A percentile compares a stretch with the other conserved stretches of the same genome.
Evolutionary conservation across 345 rosid species (phyloP).

Genomic region (Ailanthus altissimus): DNA sequence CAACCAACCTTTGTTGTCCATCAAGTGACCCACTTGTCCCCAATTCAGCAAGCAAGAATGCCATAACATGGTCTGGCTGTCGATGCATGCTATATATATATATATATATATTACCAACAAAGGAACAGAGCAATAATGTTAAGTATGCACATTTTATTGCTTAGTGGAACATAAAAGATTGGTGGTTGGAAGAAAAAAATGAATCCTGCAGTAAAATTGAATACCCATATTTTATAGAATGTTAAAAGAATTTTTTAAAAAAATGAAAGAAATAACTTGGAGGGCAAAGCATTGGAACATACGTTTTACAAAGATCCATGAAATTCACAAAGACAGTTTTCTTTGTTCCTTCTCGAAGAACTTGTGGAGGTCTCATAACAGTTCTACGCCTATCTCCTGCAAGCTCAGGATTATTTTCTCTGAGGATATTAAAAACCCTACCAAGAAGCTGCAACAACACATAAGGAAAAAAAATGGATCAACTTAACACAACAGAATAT

Average conservation of each 20-base stretch:
- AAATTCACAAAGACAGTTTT: constrained; percentile 51
- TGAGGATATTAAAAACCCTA: constrained; percentile 43
- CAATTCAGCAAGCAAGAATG: constrained; percentile 87
- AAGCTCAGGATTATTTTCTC: constrained; percentile 50
- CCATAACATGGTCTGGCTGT: constrained; percentile 92
- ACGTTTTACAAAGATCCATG: constrained; percentile 50
- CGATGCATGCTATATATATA: constrained; percentile 76
- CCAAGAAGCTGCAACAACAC: constrained; percentile 39
- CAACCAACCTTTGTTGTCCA: constrained; percentile 89
- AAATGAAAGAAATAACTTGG: not conserved
- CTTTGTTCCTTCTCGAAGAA: constrained; percentile 48
- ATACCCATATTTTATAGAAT: not conserved
- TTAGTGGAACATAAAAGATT: not conserved
- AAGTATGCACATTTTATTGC: not conserved
- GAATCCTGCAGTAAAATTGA: not conserved
- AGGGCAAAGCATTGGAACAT: not conserved
- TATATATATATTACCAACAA: too few species aligned
- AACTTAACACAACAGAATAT: not conserved
- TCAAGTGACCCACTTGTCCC: constrained; percentile 97
- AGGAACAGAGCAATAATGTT: not conserved
- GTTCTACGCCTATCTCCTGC: constrained; percentile 51
- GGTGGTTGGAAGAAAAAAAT: not conserved
- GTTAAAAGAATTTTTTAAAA: too few species aligned
- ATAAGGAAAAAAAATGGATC: not conserved
- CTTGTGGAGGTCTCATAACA: constrained; percentile 49